These are phyloP conservation scores for Globisporangium sylvaticum DNA, from an alignment of 352 stramenopile genomes.

Conservation along the genomic window DNA sequence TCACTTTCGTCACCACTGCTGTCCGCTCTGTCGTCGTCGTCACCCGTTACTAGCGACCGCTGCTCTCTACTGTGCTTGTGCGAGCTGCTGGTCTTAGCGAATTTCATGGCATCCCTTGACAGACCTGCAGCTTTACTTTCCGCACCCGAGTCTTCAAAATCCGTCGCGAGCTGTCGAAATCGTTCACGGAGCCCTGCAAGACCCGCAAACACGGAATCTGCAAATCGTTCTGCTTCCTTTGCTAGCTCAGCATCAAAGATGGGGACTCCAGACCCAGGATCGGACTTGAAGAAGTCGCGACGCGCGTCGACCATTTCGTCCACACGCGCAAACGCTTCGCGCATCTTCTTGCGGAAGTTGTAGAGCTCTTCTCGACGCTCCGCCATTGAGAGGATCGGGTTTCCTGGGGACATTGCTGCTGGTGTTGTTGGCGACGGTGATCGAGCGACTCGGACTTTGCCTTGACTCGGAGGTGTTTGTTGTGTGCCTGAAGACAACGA, in stretches of 20 bases:
- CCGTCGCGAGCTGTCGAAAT: conserved; percentile 32
- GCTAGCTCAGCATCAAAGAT: conserved; percentile 22
- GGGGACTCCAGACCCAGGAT: conserved; percentile 36
- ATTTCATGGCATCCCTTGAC: background rate
- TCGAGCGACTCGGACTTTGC: background rate
- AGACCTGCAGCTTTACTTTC: background rate
- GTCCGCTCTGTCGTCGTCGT: background rate
- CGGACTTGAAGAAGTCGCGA: conserved; percentile 52
- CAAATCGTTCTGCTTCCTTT: conserved; percentile 30
- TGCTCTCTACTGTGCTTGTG: background rate
- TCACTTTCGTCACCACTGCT: background rate
- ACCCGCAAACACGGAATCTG: conserved; percentile 39
- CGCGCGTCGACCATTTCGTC: conserved; percentile 69
- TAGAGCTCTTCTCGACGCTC: conserved; percentile 55
- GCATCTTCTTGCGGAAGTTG: conserved; percentile 57
- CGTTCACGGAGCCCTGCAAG: conserved; percentile 32
- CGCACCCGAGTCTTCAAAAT: conserved; percentile 14
- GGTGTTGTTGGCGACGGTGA: background rate
- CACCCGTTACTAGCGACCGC: background rate
- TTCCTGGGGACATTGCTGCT: background rate
- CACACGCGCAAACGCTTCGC: conserved; percentile 44
- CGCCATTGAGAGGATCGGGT: background rate
- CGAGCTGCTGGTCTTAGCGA: background rate
- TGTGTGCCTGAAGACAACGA: background rate
- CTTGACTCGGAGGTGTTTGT: background rate